Evolutionary conservation across 202 grass and related monocot genomes (phyloP), one percentile per base, ranked within the genome.

Genomic region (Brachypodium distachyon): DNA sequence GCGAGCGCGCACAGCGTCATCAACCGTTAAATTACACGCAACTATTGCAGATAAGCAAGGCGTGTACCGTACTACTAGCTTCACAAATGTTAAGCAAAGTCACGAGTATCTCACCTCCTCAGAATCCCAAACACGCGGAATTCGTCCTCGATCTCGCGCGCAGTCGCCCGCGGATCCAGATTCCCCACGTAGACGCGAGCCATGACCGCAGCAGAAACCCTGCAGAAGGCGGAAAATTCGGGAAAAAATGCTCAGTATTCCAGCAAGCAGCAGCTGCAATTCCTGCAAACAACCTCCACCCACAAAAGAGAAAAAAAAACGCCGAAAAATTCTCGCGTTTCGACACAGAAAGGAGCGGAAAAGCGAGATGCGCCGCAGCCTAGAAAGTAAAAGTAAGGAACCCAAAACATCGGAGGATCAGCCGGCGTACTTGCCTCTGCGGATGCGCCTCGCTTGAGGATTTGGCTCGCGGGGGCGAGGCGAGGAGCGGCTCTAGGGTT

Each of bases 101-200:
- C 19, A 22, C 19, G 27, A 49, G 72, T 19, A 81, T 85, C 68
- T 81, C 83, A 96, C 96, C 96, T 99, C 81, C 72, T 88, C 61
- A 99, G 79, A 88, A 92, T 89, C 59, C 96, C 96, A 78, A 99
- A 99, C 11, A 61, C 64, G 55, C 96, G 89, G 89, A 99, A 99
- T 37, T 96, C 85, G 60, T 92, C 96, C 89, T 99, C 96, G 49
- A 99, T 81, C 70, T 96, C 96, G 49, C 85, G 83, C 31, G 89
- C 92, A 34, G 89, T 96, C 28, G 54, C 85, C 46, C 96, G 87
- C 58, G 85, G 85, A 67, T 99, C 96, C 77, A 99, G 73, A 79
- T 99, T 99, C 47, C 96, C 96, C 23, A 99, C 96, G 56, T 99
- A 99, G 53, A 99, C 75, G 87, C 92, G 91, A 85, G 96, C 87